Conservation (phyloP, 345 rosid genomes). For the Garcia nutans region DNA sequence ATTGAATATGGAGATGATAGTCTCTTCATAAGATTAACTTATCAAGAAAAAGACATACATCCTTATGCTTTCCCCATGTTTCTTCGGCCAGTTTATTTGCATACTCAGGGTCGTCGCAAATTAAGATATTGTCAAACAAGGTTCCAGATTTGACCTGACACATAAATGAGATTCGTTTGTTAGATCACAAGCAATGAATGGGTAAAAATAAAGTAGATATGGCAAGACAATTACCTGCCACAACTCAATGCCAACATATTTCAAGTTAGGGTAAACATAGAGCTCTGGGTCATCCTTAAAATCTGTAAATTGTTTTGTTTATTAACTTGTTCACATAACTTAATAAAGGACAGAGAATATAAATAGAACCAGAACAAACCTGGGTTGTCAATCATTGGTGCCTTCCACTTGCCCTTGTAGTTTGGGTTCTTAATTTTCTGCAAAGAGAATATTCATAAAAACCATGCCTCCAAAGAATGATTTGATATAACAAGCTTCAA, state of each 20-base stretch:
- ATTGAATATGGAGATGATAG: conserved; percentile 12
- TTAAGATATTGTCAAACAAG: conserved; percentile 81
- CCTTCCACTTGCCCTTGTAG: conserved; percentile 97
- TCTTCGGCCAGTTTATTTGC: conserved; percentile 87
- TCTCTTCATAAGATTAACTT: background rate
- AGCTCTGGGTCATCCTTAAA: conserved; percentile 94
- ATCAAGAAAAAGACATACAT: conserved; percentile 45
- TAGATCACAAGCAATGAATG: background rate
- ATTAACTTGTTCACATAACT: background rate
- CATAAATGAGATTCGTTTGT: background rate
- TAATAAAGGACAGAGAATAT: background rate
- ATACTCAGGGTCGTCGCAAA: conserved; percentile 74
- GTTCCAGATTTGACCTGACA: conserved; percentile 94
- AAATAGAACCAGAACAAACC: conserved; percentile 42
- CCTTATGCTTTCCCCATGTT: conserved; percentile 95
- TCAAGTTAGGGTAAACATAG: conserved; percentile 84
- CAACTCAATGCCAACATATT: conserved; percentile 91
- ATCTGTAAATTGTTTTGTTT: conserved; percentile 38
- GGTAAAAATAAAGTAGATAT: background rate
- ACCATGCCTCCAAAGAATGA: background rate
- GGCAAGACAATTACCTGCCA: conserved; percentile 73
- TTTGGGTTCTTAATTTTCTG: conserved; percentile 96
- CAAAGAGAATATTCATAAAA: conserved; percentile 17
- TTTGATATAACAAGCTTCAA: conserved; percentile 1
- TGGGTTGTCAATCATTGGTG: conserved; percentile 97